Conservation (phyloP, 257 asterid species). For the Ehretia macrophylla region DNA sequence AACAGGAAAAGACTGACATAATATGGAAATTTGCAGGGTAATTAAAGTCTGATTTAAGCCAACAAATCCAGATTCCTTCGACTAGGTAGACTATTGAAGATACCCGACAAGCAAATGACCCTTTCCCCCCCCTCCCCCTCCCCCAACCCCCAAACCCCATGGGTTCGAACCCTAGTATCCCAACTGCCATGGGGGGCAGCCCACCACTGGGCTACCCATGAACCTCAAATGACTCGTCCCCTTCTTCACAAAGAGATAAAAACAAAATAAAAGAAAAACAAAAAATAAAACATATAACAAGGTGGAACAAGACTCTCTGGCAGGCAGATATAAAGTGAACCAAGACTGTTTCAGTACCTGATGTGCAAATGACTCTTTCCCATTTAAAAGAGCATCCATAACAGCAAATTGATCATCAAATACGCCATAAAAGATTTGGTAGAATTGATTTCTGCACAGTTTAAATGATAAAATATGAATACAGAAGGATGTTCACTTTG, state of each 20-base stretch:
- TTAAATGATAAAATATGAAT: not conserved
- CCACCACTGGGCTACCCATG: too few species aligned
- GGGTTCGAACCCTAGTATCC: too few species aligned
- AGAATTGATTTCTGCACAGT: conserved; percentile 55
- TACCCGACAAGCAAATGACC: too few species aligned
- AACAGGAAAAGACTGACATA: too few species aligned
- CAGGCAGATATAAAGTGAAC: not conserved
- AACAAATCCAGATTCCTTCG: too few species aligned
- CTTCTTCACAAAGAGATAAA: not conserved
- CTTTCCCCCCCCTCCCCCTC: too few species aligned
- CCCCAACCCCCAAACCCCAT: too few species aligned
- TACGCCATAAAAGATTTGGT: conserved; percentile 63
- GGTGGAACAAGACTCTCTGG: not conserved
- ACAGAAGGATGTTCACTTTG: not conserved
- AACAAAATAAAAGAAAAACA: conserved; percentile 3
- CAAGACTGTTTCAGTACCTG: conserved; percentile 44
- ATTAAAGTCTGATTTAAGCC: too few species aligned
- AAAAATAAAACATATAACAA: not conserved
- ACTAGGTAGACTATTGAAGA: too few species aligned
- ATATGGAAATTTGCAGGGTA: too few species aligned
- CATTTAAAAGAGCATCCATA: conserved; percentile 74
- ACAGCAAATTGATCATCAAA: conserved; percentile 64
- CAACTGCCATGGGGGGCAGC: too few species aligned
- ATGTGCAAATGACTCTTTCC: conserved; percentile 78
- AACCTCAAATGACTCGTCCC: too few species aligned